Conservation (phyloP, 139 green algal genomes). For the Chlorella sp. region DNA sequence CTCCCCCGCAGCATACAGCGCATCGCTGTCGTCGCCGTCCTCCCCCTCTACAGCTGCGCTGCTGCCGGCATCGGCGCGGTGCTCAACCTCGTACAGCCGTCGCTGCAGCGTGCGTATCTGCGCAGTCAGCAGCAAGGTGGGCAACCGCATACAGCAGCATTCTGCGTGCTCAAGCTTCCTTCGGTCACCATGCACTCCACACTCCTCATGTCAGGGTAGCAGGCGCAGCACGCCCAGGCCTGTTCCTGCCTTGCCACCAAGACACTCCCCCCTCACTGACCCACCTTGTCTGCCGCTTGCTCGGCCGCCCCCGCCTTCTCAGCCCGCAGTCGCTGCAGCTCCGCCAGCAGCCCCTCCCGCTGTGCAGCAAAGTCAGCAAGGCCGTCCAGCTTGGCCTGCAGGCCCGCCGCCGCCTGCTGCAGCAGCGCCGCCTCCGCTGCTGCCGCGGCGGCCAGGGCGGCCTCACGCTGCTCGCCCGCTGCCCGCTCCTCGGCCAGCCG, state of each 20-base stretch:
- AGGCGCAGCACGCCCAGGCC: too few relatives aligned
- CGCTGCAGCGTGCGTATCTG: constrained; percentile 65
- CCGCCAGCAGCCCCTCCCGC: background rate
- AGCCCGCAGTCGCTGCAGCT: background rate
- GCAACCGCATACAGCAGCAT: too few relatives aligned
- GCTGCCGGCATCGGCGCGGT: background rate
- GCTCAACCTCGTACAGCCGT: constrained; percentile 62
- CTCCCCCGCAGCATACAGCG: background rate
- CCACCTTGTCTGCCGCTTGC: background rate
- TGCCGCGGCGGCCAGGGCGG: constrained; percentile 32
- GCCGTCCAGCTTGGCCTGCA: constrained; percentile 3
- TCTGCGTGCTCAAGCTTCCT: too few relatives aligned
- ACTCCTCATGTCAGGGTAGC: too few relatives aligned
- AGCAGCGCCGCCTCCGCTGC: background rate
- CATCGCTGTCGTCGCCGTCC: background rate
- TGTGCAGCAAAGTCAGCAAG: background rate
- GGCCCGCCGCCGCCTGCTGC: background rate
- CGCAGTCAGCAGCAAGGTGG: background rate
- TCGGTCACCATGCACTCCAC: too few relatives aligned
- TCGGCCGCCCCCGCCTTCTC: background rate
- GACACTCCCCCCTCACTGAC: background rate
- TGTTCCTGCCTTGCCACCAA: too few relatives aligned
- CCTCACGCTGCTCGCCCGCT: background rate
- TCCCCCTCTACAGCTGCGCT: background rate
- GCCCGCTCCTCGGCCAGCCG: constrained; percentile 17